Evolutionary conservation across 164 flowering plant genomes (phyloP), one percentile per base, ranked within the genome.

Genomic region (Nymphaea colorata): DNA sequence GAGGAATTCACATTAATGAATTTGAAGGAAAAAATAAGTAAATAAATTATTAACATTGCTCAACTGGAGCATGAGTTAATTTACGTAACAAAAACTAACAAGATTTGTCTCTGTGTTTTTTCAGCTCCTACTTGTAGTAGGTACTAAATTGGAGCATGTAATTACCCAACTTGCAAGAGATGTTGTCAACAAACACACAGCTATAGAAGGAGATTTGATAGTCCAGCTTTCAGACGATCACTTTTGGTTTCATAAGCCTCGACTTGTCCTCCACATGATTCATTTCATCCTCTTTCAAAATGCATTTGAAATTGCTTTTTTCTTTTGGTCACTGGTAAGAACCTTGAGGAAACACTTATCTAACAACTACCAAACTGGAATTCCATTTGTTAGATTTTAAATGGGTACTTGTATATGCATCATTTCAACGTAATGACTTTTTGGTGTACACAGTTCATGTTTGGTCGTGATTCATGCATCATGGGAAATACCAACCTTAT

Each of bases 281-380:
- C 98, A 89, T 72, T 77, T 86, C 77, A 86, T 86, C 72, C 75
- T 91, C 59, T 89, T 91, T 67, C 92, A 87, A 60, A 92, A 92
- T 71, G 77, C 98, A 17, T 92, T 88, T 43, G 91, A 88, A 79
- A 78, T 89, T 60, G 96, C 93, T 1, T 80, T 91, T 73, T 87
- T 91, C 88, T 85, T 91, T 81, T 93, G 97, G 96, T 83, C 87
- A 25, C 76, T 75, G 96, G 98, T 92, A 74, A 70, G 76, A 12
- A 41, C 17, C 3, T 47, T 8, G 18, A 42, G 4, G 45, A 66
- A 51, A 17, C 55, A 36, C 7, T 2, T 67, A 14, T 2, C 45
- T 55, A 45, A 6, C n/a, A 41, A 16, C 51, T 51, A 4, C 2
- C 12, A 42, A 42, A 64, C 11, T 10, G 4, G 51, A 14, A 43